Evolutionary conservation across 495 filamentous ascomycete genomes (phyloP), one percentile per base, ranked within the genome.

Genomic region (Aspergillus haitiensis): DNA sequence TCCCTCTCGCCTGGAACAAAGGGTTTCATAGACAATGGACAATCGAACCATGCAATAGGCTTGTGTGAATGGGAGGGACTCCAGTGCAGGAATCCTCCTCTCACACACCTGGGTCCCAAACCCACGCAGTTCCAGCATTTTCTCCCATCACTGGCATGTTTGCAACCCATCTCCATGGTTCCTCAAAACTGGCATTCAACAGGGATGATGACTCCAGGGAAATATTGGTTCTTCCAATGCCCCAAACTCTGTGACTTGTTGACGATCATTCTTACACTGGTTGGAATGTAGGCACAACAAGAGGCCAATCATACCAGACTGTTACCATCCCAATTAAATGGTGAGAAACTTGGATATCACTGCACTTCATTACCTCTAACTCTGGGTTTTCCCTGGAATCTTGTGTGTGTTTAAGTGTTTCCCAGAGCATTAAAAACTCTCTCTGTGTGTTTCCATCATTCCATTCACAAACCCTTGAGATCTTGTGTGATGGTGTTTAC

Each of bases 201-300:
- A 15, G 15, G 40, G 57, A 53, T 48, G 10, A 35, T 35, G 13
- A 34, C 18, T 18, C 37, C 16, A 21, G 65, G 63, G 65, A 60
- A 51, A 61, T 49, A 57, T 48, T 37, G 46, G 59, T 65, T n/a
- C 27, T 44, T 21, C n/a, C 36, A 65, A 59, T 1, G 21, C 3
- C 21, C 21, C 21, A 27, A 27, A 27, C 21, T 27, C 21, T 27
- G n/a, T 27, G 21, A 27, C 21, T 1, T 3, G 3, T 27, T 27
- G 21, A 3, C 21, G 21, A 27, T 27, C 21, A 27, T 27, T 27
- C 21, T 27, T 27, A 3, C 21, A 3, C 21, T 27, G 21, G 21
- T 27, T 3, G 21, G 21, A 27, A 27, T 27, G 21, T 27, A 27
- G 21, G 33, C 55, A 51, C 31, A 32, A 44, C 61, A 54, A 9